Evolutionary conservation across 768 basidiomycete genomes (phyloP).

Genomic region (Nidula microcarpa): DNA sequence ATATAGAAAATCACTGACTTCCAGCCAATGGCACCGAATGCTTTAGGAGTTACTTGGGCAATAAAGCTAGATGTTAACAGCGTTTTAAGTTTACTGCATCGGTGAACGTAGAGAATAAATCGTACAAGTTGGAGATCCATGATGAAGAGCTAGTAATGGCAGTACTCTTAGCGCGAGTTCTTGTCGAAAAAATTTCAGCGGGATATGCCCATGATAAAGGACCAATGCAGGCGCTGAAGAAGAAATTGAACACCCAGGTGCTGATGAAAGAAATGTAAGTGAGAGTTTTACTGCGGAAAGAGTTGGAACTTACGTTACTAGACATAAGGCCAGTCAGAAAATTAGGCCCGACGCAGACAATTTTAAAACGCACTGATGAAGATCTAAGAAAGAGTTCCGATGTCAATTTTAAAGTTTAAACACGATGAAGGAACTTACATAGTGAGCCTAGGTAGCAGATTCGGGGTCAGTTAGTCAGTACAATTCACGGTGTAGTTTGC

Average conservation of each 20-base stretch:
- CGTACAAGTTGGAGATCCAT: constrained; percentile 41
- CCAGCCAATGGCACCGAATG: constrained; percentile 37
- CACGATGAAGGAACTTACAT: constrained; percentile 17
- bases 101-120: not conserved
- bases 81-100: not conserved
- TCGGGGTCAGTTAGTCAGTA: no score
- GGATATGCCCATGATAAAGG: constrained; percentile 45
- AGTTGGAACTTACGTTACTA: not conserved
- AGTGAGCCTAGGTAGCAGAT: constrained; percentile 26
- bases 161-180: constrained; percentile 41
- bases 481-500: no score
- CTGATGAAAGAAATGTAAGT: constrained; percentile 10
- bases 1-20: constrained; percentile 21
- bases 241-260: constrained; percentile 47
- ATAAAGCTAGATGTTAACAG: constrained; percentile 28
- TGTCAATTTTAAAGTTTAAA: not conserved
- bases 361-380: constrained; percentile 32
- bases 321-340: constrained; percentile 8
- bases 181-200: constrained; percentile 40
- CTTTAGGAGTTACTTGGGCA: constrained; percentile 39
- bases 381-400: constrained; percentile 18
- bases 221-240: constrained; percentile 42
- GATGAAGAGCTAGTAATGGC: constrained; percentile 40
- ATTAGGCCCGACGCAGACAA: not conserved
- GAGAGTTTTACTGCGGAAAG: not conserved